Evolutionary conservation across 371 early-diverging fungal species (phyloP), one percentile per base, ranked within the genome.

Genomic region (Polyrhizophydium stewartii): DNA sequence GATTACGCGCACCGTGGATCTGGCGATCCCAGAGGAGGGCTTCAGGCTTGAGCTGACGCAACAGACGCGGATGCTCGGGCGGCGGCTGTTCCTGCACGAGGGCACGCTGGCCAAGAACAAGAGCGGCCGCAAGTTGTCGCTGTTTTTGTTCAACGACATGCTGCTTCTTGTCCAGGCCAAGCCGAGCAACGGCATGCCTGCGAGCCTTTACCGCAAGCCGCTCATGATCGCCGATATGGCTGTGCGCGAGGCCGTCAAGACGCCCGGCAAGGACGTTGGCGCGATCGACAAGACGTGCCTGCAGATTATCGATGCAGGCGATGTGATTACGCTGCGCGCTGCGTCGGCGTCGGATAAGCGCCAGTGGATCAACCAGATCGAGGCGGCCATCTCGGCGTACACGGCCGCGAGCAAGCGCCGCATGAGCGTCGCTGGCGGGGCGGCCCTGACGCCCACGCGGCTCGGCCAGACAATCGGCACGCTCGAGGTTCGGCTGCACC

Each of bases 121-220:
- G 61, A 88, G 89, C 52, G 91, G 92, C 1, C 81, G 91, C 31
- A 90, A 88, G 60, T 77, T 96, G 12, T 86, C 90, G 63, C 90
- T 78, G 5, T 93, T 87, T 64, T 74, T 96, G 40, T 93, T 94
- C 70, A 94, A 89, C 62, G 97, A 96, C 72, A 69, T 93, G 56
- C 65, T 96, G 12, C 68, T 96, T 46, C 71, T 96, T 69, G 66
- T 82, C 1, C 83, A 57, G 58, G 80, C 53, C 66, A 69, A 47
- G 38, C 55, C 50, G 63, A 66, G 52, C 51, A 52, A 31, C 59
- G 53, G 70, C 19, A 76, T 27, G 12, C 59, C 64, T 77, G 78
- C 0, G 77, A 80, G 43, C 69, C 76, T 17, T 21, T 86, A 86
- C 55, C 75, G 84, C n/a, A 83, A 84, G 72, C 73, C 74, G n/a